phyloP scores from a whole-genome alignment of 441 rosid genomes.

The Biscutella laevigata region DNA sequence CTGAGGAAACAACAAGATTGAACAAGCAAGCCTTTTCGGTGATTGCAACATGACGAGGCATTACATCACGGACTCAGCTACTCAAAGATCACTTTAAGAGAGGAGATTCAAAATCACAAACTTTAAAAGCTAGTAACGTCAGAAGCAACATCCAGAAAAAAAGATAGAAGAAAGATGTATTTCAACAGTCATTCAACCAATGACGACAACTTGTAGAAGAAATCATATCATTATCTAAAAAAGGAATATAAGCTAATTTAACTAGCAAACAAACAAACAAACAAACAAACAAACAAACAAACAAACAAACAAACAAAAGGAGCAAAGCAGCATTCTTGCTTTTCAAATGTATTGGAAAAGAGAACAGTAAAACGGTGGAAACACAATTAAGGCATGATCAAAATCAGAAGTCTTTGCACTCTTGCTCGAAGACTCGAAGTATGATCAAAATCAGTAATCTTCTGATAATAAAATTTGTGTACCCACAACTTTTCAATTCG shows the following conservation, averaged over 20 bases:
- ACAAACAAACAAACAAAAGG: slow-evolving; percentile 1
- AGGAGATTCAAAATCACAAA: neutral
- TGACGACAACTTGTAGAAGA: neutral
- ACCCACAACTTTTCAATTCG: neutral
- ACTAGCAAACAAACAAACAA: no score
- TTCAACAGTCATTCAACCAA: neutral
- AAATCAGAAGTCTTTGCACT: neutral
- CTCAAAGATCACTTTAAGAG: neutral
- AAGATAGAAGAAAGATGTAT: neutral
- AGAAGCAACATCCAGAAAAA: slow-evolving; percentile 2
- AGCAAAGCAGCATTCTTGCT: neutral
- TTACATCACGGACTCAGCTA: neutral
- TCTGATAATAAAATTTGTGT: neutral
- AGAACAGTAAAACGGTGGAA: neutral
- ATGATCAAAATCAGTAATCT: neutral
- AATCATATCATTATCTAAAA: neutral
- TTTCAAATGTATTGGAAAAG: neutral
- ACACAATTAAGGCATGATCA: neutral
- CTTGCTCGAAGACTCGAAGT: neutral
- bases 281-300: no score
- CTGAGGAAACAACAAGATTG: neutral
- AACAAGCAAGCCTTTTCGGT: neutral
- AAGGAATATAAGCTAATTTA: neutral
- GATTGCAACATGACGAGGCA: neutral
- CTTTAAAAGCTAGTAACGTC: neutral